Base-by-base conservation (phyloP, 2,329 filamentous ascomycete species). In the Anthostomella pinea region DNA sequence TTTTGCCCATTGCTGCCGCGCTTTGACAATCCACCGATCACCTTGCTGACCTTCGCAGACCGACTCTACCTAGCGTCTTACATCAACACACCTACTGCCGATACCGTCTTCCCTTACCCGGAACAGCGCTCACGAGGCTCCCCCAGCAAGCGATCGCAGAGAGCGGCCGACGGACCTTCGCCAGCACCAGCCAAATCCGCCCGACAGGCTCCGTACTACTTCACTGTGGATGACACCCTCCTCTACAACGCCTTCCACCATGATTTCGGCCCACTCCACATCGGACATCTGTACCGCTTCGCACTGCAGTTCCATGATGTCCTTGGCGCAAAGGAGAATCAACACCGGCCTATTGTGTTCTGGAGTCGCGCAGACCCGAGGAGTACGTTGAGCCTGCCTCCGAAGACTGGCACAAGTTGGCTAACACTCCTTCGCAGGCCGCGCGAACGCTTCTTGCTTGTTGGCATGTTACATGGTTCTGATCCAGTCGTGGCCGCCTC, bases 231-330 rank as follows among this genome's bases (percentile, higher is more conserved):
- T 60, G 87, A 95, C 59, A 84, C 75, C 25, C 81, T 98, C 28
- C 76, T 95, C 30, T 98, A 98, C 75, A 98, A 98, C 64, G 90
- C 91, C 20, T 98, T 98, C 67, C 90, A 97, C 67, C 90, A 94
- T 57, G 93, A 98, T 68, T 98, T 98, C 64, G 93, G 93, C 55
- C 93, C 93, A 56, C 73, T 98, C 41, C 93, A 98, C 70, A 95
- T 98, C 52, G 93, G 93, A 17, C 93, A 98, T 63, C 72, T 98
- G 25, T 98, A 97, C 72, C 81, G 93, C 46, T 98, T 97, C 63
- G 91, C 93, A 4, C 86, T 97, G 35, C 84, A 91, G 55, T 88
- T 98, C 60, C 93, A 98, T 60, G 91, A 97, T 54, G 88, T 97
- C 30, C 75, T 98, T 22, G 91, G 87, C 11, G 88, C 90, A 40